Conservation (phyloP, 2,329 filamentous ascomycete species). For the Aspergillus costaricaensis region DNA sequence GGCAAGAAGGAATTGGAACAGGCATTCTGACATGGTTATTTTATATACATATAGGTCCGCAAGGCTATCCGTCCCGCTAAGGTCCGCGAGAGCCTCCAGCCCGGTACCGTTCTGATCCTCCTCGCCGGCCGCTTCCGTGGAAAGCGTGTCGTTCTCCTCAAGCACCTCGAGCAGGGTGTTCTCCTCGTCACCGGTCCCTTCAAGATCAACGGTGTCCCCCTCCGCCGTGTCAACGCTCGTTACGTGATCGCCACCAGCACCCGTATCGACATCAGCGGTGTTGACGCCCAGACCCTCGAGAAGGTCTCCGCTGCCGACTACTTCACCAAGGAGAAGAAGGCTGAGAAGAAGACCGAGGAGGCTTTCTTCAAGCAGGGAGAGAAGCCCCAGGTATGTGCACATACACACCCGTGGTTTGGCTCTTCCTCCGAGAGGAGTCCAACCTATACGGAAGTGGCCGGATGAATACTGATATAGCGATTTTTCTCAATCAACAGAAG, state of each 20-base stretch:
- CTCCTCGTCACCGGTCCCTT: constrained; percentile 99
- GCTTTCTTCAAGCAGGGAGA: constrained; percentile 99
- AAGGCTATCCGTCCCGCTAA: constrained; percentile 88
- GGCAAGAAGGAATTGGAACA: constrained; percentile 4
- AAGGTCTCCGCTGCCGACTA: constrained; percentile 91
- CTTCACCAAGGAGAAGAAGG: constrained; percentile 91
- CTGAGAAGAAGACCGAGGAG: constrained; percentile 95
- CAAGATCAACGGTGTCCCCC: constrained; percentile 99
- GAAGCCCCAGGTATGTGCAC: constrained; percentile 81
- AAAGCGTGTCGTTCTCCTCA: constrained; percentile 99
- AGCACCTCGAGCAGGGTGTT: constrained; percentile 94
- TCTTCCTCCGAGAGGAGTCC: not conserved
- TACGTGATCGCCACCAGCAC: constrained; percentile 55
- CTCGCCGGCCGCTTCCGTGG: constrained; percentile 99
- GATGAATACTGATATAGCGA: constrained; percentile 11
- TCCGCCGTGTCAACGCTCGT: constrained; percentile 68
- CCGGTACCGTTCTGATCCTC: constrained; percentile 96
- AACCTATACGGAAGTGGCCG: not conserved
- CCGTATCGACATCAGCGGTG: constrained; percentile 65
- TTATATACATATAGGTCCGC: constrained; percentile 68
- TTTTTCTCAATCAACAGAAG: constrained; percentile 65
- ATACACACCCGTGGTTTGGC: constrained; percentile 42
- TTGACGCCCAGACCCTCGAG: constrained; percentile 70
- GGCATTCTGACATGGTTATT: constrained; percentile 30
- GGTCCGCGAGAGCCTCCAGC: constrained; percentile 84